Conservation (phyloP, 176 grass and related monocot genomes). For the Cymbopogon citratus region DNA sequence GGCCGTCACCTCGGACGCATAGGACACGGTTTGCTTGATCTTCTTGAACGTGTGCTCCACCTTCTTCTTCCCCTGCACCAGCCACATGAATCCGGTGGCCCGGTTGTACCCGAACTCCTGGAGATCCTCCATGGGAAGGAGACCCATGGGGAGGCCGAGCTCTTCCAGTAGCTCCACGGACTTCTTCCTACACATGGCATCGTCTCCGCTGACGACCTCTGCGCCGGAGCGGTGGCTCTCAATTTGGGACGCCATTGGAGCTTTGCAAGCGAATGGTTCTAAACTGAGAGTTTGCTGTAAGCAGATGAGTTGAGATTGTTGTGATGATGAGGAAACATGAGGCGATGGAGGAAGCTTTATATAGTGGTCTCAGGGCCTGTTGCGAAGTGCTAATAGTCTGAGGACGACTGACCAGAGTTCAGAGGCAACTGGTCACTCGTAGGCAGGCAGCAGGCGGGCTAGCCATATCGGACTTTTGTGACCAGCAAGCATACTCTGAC, state of each 20-base stretch:
- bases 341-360: not conserved
- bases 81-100: no score
- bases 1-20: not conserved
- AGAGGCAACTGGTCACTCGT: not conserved
- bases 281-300: not conserved
- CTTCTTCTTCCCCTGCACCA: not conserved
- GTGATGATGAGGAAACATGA: not conserved
- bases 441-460: no score
- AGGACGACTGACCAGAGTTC: not conserved
- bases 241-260: not conserved
- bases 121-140: no score
- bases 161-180: not conserved
- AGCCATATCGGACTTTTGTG: not conserved
- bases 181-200: not conserved
- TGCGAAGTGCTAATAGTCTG: not conserved
- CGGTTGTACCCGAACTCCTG: no score
- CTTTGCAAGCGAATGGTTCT: not conserved
- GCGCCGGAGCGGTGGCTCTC: not conserved
- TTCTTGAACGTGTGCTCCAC: constrained; percentile 35
- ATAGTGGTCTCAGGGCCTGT: not conserved
- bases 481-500: not conserved
- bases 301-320: not conserved
- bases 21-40: constrained; percentile 35
- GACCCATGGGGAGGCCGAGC: no score
- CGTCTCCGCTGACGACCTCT: not conserved